Percentiles rank a stretch among this genome's conserved stretches.
phyloP scores from a whole-genome alignment of 2,329 filamentous ascomycete species.

The Drechslerella coelobrocha region DNA sequence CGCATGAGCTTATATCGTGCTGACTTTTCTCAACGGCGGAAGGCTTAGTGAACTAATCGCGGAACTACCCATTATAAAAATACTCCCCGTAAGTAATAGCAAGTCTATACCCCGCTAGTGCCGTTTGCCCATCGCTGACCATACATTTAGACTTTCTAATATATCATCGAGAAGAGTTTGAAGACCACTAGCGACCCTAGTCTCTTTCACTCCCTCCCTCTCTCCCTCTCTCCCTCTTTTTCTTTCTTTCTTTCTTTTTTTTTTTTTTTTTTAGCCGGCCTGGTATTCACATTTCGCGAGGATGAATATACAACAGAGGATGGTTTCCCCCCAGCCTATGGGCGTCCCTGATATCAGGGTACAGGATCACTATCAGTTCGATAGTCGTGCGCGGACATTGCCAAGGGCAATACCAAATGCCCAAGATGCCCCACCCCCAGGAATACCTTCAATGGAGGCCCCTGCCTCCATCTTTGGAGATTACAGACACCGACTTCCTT shows the following conservation, averaged over 20 bases:
- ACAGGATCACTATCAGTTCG: constrained; percentile 40
- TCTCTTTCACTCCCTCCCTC: no score
- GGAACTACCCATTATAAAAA: no score
- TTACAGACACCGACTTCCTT: constrained; percentile 33
- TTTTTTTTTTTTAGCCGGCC: no score
- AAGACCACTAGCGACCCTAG: no score
- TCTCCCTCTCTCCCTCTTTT: constrained; percentile 3
- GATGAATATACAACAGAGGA: constrained; percentile 49
- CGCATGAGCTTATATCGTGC: not conserved
- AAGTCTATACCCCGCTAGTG: no score
- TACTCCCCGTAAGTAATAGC: no score
- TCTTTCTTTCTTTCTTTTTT: no score
- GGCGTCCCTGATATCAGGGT: constrained; percentile 49
- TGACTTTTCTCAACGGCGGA: not conserved
- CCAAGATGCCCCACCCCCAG: constrained; percentile 36
- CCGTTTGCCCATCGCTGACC: no score
- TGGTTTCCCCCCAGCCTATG: constrained; percentile 44
- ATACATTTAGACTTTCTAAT: not conserved
- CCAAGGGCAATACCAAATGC: constrained; percentile 47
- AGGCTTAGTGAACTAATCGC: no score
- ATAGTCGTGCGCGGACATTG: constrained; percentile 28
- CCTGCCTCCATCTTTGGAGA: constrained; percentile 46
- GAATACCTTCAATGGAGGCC: constrained; percentile 47
- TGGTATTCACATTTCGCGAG: no score
- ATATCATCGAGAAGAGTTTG: no score